Evolutionary conservation across 768 basidiomycete species (phyloP).

Genomic region (Trichaptum fuscoviolaceum): DNA sequence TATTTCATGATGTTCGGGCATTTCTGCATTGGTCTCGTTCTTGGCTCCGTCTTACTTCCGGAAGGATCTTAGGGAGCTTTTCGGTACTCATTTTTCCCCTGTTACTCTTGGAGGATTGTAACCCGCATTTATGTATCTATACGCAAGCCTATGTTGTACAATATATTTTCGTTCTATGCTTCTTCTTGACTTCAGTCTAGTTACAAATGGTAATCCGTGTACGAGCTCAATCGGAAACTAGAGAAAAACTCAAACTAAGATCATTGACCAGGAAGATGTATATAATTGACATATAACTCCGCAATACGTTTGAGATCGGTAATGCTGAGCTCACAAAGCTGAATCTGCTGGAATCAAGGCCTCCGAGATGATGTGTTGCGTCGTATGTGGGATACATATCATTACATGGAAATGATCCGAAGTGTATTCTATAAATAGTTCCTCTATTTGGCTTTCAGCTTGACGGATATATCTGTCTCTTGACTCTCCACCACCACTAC

Average conservation of each 20-base stretch:
- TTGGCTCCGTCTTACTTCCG: background rate
- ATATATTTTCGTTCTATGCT: background rate
- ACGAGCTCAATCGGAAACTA: background rate
- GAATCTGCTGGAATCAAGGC: too few species aligned
- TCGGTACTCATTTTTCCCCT: background rate
- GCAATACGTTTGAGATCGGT: too few species aligned
- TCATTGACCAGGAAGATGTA: too few species aligned
- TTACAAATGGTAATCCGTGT: background rate
- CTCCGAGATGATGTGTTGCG: too few species aligned
- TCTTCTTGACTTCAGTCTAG: background rate
- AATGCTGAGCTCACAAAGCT: too few species aligned
- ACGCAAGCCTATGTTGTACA: background rate
- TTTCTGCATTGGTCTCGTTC: background rate
- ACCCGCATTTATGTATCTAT: background rate
- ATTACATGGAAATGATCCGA: background rate
- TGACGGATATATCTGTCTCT: background rate
- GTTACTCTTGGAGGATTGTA: background rate
- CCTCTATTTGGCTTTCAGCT: background rate
- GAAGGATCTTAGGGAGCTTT: background rate
- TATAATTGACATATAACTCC: too few species aligned
- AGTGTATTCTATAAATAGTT: background rate
- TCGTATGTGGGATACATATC: too few species aligned
- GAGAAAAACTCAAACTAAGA: too few species aligned
- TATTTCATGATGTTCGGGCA: slow-evolving; percentile 9
- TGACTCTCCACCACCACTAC: background rate